Base-by-base conservation (phyloP, 2,329 filamentous ascomycete genomes). In the Parafenestella ontariensis region DNA sequence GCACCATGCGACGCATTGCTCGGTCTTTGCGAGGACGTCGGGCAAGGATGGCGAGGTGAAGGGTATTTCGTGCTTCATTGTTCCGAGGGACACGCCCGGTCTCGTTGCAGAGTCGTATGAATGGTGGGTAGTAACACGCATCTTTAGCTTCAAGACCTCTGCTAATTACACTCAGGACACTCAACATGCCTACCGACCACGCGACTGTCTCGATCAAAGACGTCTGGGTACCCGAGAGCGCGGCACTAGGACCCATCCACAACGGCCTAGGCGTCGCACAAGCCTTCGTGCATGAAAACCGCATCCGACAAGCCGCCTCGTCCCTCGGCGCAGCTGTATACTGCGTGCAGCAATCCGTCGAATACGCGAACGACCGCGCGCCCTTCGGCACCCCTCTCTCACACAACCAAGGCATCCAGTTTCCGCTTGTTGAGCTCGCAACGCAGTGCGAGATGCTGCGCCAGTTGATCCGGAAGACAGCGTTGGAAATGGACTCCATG, bases 171-270 rank as follows among this genome's bases (percentile, higher is more conserved):
- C 13, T 6, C 41, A 77, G 76, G 83, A 88, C 85, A 1, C 79
- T 87, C 47, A 88, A 88, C 62, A 88, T 88, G 85, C 85, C 85
- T 0, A 87, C 85, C 5, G 85, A 88, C 67, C 85, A 88, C 65
- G 85, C 85, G 2, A 87, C 85, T 1, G 76, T 88, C 34, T 78
- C 79, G 2, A 74, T 88, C 40, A 79, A 79, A n/a, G 71, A 83
- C 51, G 85, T 86, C n/a, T 83, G 77, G 64, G 82, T 87, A 1
- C 83, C 85, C 0, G 73, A 76, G 13, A 78, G 77, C 18, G 77
- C 82, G 1, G 74, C 87, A 29, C 75, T 88, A 1, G 85, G 85
- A 0, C 74, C 77, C 1, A 61, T 82, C 9, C 81, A 84, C 56
- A 76, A 79, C 39, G 85, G 85, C 9, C 78, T 88, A 5, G 79